Evolutionary conservation across 2,329 filamentous ascomycete species (phyloP).

Genomic region (Colletotrichum somersetense): DNA sequence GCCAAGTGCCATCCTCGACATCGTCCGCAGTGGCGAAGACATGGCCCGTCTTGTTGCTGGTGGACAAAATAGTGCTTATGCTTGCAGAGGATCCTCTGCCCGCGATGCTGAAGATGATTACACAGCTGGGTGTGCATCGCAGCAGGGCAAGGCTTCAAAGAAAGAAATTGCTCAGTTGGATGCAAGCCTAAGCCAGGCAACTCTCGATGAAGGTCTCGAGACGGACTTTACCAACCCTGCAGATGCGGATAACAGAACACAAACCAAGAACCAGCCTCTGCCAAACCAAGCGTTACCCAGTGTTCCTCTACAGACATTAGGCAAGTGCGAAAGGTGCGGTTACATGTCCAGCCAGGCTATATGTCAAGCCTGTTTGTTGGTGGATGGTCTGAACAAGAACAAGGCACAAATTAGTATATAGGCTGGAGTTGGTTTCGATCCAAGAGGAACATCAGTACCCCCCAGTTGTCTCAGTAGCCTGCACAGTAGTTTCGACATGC

Average conservation of each 20-base stretch:
- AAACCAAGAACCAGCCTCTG: not conserved
- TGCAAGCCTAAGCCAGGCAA: conserved; percentile 74
- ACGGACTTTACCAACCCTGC: conserved; percentile 68
- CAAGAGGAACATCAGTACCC: not conserved
- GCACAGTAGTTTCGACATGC: not conserved
- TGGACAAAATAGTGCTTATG: conserved; percentile 61
- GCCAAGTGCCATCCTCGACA: conserved; percentile 93
- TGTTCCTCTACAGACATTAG: conserved; percentile 74
- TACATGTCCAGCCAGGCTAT: conserved; percentile 95
- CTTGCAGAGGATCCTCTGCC: conserved; percentile 52
- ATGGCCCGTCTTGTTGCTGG: conserved; percentile 89
- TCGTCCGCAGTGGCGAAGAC: conserved; percentile 94
- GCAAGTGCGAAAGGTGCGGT: conserved; percentile 87
- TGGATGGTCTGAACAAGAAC: conserved; percentile 92
- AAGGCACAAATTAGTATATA: conserved; percentile 69
- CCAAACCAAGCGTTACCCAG: not conserved
- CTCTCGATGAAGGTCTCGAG: conserved; percentile 71
- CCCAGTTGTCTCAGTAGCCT: not conserved
- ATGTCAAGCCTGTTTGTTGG: conserved; percentile 91
- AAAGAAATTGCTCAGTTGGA: conserved; percentile 89
- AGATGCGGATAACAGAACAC: not conserved
- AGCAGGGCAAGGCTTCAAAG: conserved; percentile 74
- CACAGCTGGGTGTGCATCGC: conserved; percentile 62
- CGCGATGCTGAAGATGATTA: conserved; percentile 57
- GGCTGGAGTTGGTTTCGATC: conserved; percentile 32